Conservation (phyloP, 1,284 basidiomycete species). For the Coniophora puteana region DNA sequence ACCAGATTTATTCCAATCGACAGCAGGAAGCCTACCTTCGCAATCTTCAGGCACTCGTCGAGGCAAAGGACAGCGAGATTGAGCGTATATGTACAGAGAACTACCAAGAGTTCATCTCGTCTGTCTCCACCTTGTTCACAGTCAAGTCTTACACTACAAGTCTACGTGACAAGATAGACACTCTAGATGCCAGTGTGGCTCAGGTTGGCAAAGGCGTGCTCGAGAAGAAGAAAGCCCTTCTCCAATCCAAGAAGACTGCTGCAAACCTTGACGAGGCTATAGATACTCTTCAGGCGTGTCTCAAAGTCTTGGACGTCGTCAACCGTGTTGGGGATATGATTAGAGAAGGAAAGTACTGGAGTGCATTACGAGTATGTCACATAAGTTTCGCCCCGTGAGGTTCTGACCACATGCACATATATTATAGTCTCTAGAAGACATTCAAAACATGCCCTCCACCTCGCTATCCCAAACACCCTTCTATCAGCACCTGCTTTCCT, state of each 20-base stretch:
- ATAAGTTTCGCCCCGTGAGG: conserved; percentile 22
- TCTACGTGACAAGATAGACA: conserved; percentile 74
- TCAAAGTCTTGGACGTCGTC: conserved; percentile 93
- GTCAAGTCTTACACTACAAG: conserved; percentile 88
- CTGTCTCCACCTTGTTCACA: conserved; percentile 92
- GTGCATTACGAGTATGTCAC: conserved; percentile 84
- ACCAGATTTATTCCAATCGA: conserved; percentile 86
- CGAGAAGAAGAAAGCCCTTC: conserved; percentile 85
- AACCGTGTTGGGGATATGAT: conserved; percentile 93
- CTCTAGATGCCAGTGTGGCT: conserved; percentile 67
- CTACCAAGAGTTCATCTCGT: conserved; percentile 97
- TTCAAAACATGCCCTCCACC: conserved; percentile 87
- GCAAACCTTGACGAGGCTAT: conserved; percentile 95
- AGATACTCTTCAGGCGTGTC: conserved; percentile 88
- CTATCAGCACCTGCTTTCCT: conserved; percentile 88
- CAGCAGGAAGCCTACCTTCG: conserved; percentile 92
- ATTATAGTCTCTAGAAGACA: conserved; percentile 85
- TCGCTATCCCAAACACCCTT: conserved; percentile 92
- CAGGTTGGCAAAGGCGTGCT: conserved; percentile 82
- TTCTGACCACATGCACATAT: conserved; percentile 22
- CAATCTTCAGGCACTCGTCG: conserved; percentile 82
- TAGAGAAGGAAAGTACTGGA: conserved; percentile 91
- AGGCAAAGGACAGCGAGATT: conserved; percentile 94
- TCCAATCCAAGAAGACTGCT: conserved; percentile 90
- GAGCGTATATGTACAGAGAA: conserved; percentile 94